Evolutionary conservation across 192 early-diverging fungal species (phyloP).

Genomic region (Neocallimastix lanati): DNA sequence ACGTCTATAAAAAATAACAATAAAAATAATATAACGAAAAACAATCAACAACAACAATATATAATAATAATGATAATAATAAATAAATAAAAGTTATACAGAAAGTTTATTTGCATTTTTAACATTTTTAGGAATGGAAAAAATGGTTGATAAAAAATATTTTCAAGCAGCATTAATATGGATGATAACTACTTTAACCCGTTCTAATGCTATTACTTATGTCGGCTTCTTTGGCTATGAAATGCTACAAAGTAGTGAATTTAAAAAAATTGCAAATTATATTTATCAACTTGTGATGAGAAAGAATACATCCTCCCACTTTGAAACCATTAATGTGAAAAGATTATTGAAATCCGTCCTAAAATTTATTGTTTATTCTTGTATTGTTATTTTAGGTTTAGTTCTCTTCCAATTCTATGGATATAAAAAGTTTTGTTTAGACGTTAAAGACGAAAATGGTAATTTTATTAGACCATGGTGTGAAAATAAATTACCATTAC

Average conservation of each 20-base stretch:
- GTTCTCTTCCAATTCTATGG: constrained; percentile 41
- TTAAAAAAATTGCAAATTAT: constrained; percentile 10
- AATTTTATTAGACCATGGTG: constrained; percentile 47
- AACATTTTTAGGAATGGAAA: constrained; percentile 60
- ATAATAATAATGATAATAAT: not conserved
- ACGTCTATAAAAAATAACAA: constrained; percentile 1
- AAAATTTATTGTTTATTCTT: constrained; percentile 1
- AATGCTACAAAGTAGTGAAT: constrained; percentile 21
- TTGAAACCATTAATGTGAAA: not conserved
- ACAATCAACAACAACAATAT: not conserved
- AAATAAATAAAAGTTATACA: constrained; percentile 26
- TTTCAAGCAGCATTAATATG: constrained; percentile 44
- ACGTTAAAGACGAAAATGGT: not conserved
- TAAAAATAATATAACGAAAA: too few relatives aligned
- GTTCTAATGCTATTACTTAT: constrained; percentile 69
- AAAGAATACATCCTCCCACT: constrained; percentile 9
- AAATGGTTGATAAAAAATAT: constrained; percentile 17
- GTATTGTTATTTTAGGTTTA: constrained; percentile 31
- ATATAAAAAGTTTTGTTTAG: constrained; percentile 38
- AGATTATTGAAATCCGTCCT: constrained; percentile 1
- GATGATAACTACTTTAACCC: constrained; percentile 30
- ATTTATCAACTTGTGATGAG: constrained; percentile 5
- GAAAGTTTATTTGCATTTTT: constrained; percentile 69
- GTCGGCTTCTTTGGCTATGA: constrained; percentile 66
- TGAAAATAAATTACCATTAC: constrained; percentile 22